These are phyloP conservation scores for Stephanodiscus triporus DNA, from an alignment of 108 stramenopile species.

Conservation along the genomic window DNA sequence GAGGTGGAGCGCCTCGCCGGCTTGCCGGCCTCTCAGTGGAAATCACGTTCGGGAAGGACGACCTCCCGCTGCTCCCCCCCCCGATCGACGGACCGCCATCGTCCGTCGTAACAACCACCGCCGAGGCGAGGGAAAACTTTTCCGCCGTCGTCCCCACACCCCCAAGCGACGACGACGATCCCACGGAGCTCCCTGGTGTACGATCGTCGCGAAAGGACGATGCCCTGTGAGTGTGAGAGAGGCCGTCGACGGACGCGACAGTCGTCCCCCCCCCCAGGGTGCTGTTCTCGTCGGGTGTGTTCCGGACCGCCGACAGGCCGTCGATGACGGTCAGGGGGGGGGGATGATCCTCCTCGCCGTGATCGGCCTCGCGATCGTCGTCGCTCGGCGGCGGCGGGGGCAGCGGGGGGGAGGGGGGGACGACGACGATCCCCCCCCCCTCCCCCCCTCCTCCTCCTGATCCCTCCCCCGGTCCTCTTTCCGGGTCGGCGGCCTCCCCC, in stretches of 20 bases:
- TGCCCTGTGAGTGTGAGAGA: neutral
- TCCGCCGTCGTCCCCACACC: neutral
- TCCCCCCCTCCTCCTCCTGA: no score
- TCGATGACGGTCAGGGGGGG: neutral
- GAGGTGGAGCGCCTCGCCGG: no score
- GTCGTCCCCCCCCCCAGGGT: neutral
- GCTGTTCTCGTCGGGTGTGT: conserved; percentile 9
- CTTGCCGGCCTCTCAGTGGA: neutral
- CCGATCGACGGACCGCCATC: neutral
- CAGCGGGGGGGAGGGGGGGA: no score
- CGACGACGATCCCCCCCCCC: no score
- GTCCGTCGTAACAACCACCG: neutral
- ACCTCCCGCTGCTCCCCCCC: neutral
- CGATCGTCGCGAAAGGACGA: neutral
- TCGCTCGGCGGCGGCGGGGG: no score
- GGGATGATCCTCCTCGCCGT: no score
- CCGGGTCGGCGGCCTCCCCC: no score
- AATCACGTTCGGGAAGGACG: neutral
- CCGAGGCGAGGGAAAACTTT: neutral
- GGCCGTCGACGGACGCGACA: neutral
- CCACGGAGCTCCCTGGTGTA: conserved; percentile 2
- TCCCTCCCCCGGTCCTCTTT: no score
- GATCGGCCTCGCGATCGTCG: no score
- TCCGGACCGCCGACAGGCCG: neutral
- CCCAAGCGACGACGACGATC: neutral